Conservation (phyloP, 345 rosid genomes). For the Raphanus raphanistrum region DNA sequence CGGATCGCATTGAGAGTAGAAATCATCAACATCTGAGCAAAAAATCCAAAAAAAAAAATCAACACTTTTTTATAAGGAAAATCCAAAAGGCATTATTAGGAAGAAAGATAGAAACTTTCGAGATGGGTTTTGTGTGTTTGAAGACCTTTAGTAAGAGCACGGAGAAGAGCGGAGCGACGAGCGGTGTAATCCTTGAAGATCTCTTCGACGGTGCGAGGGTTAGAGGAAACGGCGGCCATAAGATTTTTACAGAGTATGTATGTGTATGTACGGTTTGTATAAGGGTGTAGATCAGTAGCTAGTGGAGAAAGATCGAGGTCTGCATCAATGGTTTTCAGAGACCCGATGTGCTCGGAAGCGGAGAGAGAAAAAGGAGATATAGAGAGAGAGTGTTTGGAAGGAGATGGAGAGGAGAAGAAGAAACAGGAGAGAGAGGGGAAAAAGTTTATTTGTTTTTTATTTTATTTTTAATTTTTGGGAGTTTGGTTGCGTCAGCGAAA, state of each 20-base stretch:
- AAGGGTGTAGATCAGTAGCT: slow-evolving; percentile 32
- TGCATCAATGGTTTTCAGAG: slow-evolving; percentile 23
- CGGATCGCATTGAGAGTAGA: slow-evolving; percentile 94
- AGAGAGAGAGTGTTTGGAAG: slow-evolving; percentile 1
- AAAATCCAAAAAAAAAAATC: background rate
- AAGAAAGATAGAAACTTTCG: background rate
- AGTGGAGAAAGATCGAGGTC: slow-evolving; percentile 37
- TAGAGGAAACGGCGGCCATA: slow-evolving; percentile 50
- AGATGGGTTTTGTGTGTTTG: background rate
- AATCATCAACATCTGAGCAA: slow-evolving; percentile 80
- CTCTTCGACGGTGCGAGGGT: slow-evolving; percentile 93
- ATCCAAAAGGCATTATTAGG: slow-evolving; percentile 19
- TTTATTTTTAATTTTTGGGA: slow-evolving; percentile 22
- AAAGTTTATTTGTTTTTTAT: background rate
- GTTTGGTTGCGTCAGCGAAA: slow-evolving; percentile 32
- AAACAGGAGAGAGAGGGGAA: background rate
- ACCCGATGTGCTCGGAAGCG: slow-evolving; percentile 34
- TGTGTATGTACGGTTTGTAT: background rate
- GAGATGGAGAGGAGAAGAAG: slow-evolving; percentile 15
- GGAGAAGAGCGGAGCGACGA: slow-evolving; percentile 79
- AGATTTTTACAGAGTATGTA: slow-evolving; percentile 20
- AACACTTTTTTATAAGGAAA: background rate
- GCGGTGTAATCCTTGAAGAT: slow-evolving; percentile 84
- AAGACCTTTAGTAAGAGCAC: slow-evolving; percentile 85
- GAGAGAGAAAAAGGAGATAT: background rate